Base-by-base conservation (phyloP, 2,329 filamentous ascomycete species). In the Pleurostoma richardsiae region DNA sequence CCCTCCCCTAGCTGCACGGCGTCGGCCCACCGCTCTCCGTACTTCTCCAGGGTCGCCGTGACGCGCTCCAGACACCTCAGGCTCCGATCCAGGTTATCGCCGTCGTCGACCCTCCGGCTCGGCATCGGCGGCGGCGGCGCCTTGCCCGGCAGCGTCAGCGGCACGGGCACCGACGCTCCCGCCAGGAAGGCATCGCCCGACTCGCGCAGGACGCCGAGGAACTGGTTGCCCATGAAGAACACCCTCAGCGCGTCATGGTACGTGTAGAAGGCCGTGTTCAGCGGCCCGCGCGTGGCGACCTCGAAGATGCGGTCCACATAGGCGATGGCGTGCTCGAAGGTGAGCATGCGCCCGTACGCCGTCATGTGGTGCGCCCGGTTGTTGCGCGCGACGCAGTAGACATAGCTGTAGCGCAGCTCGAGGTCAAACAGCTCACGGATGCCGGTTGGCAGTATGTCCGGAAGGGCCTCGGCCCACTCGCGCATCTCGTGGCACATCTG, bases 181-280 rank as follows among this genome's bases (percentile, higher is more conserved):
- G 75, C 73, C 5, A 85, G 65, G 3, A 85, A 69, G 50, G 78
- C 63, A 40, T 83, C 77, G 45, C 77, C 75, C 1, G 77, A 73
- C 50, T 80, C 77, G 4, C 70, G 69, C n/a, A 85, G 63, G 6
- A 84, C 79, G 1, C 80, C 78, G 11, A 83, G 65, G 48, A 85
- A 77, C 55, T 85, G 82, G 49, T 73, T 80, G 10, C 77, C 81
- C 69, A 85, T 81, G 56, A 85, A 95, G 59, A 88, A 94, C 2
- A 89, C 84, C 44, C 91, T 83, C 58, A 95, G 77, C 2, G 90
- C 88, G 60, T 96, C 92, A 59, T 95, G 85, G 56, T 91, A 96
- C 1, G 88, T 92, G 57, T 94, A 81, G 44, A 92, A 86, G 4
- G 85, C 79, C 11, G 78, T 74, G 50, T 82, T 77, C 30, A 72